These are phyloP conservation scores for Vanderwaltozyma polyspora DNA, from an alignment of 805 yeast genomes.

Conservation along the genomic window DNA sequence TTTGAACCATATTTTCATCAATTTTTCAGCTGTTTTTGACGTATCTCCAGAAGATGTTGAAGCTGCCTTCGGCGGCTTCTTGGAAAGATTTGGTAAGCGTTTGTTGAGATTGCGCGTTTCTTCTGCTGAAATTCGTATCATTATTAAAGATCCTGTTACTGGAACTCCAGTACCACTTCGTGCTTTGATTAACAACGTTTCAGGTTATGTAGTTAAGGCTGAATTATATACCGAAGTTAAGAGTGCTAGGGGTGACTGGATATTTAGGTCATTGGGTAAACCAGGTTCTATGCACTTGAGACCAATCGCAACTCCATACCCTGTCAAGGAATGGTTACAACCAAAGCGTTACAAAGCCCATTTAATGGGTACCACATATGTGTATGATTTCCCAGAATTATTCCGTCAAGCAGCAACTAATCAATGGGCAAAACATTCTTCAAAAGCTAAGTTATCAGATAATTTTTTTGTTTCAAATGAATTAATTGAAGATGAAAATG, in stretches of 20 bases:
- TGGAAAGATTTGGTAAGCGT: constrained; percentile 93
- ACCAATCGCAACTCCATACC: constrained; percentile 89
- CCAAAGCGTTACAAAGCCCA: constrained; percentile 98
- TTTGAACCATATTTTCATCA: constrained; percentile 91
- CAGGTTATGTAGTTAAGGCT: constrained; percentile 94
- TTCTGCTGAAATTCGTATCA: constrained; percentile 93
- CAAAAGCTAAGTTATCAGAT: constrained; percentile 38
- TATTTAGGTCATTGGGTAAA: constrained; percentile 84
- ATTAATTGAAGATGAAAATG: constrained; percentile 70
- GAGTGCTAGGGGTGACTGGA: constrained; percentile 88
- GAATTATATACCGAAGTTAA: constrained; percentile 90
- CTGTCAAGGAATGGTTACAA: constrained; percentile 94
- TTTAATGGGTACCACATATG: constrained; percentile 94
- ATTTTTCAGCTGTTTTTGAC: constrained; percentile 90
- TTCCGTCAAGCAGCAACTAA: constrained; percentile 85
- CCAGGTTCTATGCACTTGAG: constrained; percentile 97
- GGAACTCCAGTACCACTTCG: constrained; percentile 90
- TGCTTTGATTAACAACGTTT: constrained; percentile 90
- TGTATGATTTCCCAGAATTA: constrained; percentile 96
- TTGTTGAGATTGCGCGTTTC: constrained; percentile 93
- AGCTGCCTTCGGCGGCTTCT: constrained; percentile 93
- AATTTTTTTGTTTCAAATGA: constrained; percentile 66
- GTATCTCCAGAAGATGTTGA: constrained; percentile 91
- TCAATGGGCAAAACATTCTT: constrained; percentile 65
- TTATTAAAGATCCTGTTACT: constrained; percentile 77